Evolutionary conservation across 192 early-diverging fungal species (phyloP).

Genomic region (Coemansia sp.): DNA sequence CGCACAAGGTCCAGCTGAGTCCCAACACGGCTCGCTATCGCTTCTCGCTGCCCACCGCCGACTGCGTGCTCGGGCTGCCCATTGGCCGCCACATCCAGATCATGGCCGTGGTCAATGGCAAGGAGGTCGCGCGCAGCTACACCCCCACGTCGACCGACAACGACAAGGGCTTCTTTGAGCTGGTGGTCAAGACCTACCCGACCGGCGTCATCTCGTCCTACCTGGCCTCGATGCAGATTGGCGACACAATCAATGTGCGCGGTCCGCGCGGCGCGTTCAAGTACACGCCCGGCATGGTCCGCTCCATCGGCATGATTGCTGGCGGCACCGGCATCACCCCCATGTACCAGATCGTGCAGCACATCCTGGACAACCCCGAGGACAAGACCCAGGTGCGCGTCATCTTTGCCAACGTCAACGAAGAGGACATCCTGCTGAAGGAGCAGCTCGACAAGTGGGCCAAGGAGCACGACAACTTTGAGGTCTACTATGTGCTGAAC

Average conservation of each 20-base stretch:
- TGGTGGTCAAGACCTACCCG: constrained; percentile 90
- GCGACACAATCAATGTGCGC: constrained; percentile 69
- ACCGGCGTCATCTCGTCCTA: constrained; percentile 76
- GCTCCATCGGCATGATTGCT: constrained; percentile 85
- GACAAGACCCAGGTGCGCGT: constrained; percentile 85
- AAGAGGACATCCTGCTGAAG: constrained; percentile 83
- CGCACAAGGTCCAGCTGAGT: constrained; percentile 71
- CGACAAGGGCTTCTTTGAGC: constrained; percentile 83
- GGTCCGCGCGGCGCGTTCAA: constrained; percentile 90
- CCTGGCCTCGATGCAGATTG: constrained; percentile 63
- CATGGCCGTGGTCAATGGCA: constrained; percentile 78
- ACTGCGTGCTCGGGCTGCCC: constrained; percentile 76
- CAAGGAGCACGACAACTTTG: constrained; percentile 69
- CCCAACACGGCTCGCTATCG: constrained; percentile 91
- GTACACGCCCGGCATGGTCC: constrained; percentile 78
- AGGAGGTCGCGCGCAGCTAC: constrained; percentile 82
- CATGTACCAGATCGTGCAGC: constrained; percentile 92
- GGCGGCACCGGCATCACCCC: constrained; percentile 96
- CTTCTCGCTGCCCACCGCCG: constrained; percentile 69
- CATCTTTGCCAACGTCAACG: constrained; percentile 89
- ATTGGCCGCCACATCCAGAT: constrained; percentile 93
- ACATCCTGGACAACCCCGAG: constrained; percentile 75
- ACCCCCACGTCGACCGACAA: constrained; percentile 85
- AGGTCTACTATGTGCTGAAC: constrained; percentile 81
- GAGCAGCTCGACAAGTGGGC: constrained; percentile 78